phyloP scores from a whole-genome alignment of 1,284 basidiomycete species.

The Trichosporon sp. region DNA sequence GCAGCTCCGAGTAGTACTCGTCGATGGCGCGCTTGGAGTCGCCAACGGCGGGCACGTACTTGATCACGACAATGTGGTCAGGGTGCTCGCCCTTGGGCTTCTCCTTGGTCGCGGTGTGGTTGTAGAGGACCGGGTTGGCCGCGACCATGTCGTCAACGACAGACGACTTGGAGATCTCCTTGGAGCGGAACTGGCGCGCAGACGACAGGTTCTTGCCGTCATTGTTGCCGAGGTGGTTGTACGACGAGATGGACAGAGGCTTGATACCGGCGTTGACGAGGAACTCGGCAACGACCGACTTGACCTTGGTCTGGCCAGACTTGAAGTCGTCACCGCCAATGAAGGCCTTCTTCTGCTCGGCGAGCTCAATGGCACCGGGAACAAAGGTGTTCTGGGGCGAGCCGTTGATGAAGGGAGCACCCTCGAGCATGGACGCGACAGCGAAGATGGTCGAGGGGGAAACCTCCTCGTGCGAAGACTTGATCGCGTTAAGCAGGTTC shows the following conservation, averaged over 20 bases:
- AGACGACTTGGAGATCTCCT: slow-evolving; percentile 95
- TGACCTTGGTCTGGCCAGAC: slow-evolving; percentile 89
- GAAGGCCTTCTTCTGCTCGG: slow-evolving; percentile 85
- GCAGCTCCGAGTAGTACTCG: slow-evolving; percentile 92
- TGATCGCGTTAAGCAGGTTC: slow-evolving; percentile 80
- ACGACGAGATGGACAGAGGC: slow-evolving; percentile 92
- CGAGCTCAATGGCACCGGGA: slow-evolving; percentile 89
- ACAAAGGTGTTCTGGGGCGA: slow-evolving; percentile 99
- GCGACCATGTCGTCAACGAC: slow-evolving; percentile 98
- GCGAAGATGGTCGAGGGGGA: slow-evolving; percentile 96
- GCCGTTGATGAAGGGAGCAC: slow-evolving; percentile 93
- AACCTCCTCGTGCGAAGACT: slow-evolving; percentile 83
- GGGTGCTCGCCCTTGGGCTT: slow-evolving; percentile 67
- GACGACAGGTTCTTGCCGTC: slow-evolving; percentile 91
- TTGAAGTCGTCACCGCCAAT: slow-evolving; percentile 99
- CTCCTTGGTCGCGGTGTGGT: slow-evolving; percentile 56
- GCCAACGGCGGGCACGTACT: slow-evolving; percentile 80
- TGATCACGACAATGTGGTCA: slow-evolving; percentile 96
- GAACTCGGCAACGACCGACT: slow-evolving; percentile 95
- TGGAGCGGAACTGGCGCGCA: slow-evolving; percentile 94
- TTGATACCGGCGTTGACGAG: slow-evolving; percentile 99
- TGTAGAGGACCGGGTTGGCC: slow-evolving; percentile 84
- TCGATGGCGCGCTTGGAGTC: slow-evolving; percentile 95
- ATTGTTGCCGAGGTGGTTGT: slow-evolving; percentile 99
- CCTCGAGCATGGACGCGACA: slow-evolving; percentile 92